Conservation (phyloP, 2,329 filamentous ascomycete genomes). For the Diaporthe velutina region DNA sequence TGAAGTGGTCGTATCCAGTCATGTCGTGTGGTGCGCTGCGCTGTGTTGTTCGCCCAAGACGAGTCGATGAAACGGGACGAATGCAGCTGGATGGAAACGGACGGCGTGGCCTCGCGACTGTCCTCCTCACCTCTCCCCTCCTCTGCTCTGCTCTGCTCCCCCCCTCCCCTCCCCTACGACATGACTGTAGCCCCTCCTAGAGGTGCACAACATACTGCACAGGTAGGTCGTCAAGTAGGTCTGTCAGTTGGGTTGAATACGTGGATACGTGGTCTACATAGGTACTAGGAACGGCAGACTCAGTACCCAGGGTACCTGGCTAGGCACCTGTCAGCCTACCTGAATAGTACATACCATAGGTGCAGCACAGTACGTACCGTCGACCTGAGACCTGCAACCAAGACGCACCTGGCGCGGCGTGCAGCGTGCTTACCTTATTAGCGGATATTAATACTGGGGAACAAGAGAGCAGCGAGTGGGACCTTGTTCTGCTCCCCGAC, state of each 20-base stretch:
- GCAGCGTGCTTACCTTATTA: constrained; percentile 35
- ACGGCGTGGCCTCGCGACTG: neutral
- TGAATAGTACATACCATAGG: neutral
- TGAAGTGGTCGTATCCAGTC: constrained; percentile 18
- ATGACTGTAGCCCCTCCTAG: neutral
- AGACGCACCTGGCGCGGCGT: constrained; percentile 26
- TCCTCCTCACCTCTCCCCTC: neutral
- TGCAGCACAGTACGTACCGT: constrained; percentile 10
- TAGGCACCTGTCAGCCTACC: neutral
- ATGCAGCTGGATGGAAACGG: constrained; percentile 28
- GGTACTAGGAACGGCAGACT: neutral
- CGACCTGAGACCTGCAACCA: constrained; percentile 23
- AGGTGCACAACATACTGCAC: neutral
- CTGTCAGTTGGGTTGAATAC: neutral
- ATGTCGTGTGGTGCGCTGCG: neutral
- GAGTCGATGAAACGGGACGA: constrained; percentile 28
- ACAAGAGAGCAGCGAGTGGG: constrained; percentile 22
- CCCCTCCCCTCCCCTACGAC: neutral
- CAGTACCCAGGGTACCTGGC: neutral
- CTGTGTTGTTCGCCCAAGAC: constrained; percentile 21
- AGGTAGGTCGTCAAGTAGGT: neutral
- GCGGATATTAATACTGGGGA: constrained; percentile 36
- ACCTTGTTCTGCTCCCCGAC: constrained; percentile 24
- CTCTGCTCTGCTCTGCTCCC: neutral
- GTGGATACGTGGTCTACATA: neutral